These are phyloP conservation scores for Calonectria pseudoreteaudii DNA, from an alignment of 2,329 filamentous ascomycete species.

Conservation along the genomic window DNA sequence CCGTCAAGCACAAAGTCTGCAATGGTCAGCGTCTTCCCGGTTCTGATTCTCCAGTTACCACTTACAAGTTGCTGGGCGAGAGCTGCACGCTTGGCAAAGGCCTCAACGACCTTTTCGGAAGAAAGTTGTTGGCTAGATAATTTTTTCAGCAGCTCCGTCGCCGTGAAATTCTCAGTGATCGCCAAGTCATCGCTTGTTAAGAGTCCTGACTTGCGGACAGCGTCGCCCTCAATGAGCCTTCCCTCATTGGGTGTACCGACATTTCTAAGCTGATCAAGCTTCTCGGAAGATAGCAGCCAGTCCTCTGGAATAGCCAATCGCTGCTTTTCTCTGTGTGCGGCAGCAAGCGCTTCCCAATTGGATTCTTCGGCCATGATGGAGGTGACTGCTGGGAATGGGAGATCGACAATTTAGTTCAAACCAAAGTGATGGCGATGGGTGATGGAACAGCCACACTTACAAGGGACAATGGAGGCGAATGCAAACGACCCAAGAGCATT, in stretches of 20 bases:
- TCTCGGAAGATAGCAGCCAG: slow-evolving; percentile 26
- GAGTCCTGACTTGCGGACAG: slow-evolving; percentile 26
- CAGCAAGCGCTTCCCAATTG: slow-evolving; percentile 34
- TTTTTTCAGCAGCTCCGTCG: slow-evolving; percentile 27
- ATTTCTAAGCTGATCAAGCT: slow-evolving; percentile 16
- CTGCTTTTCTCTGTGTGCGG: slow-evolving; percentile 34
- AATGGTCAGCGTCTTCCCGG: neutral
- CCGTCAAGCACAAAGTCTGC: slow-evolving; percentile 36
- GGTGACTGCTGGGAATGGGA: neutral
- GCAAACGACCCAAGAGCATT: neutral
- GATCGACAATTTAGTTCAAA: neutral
- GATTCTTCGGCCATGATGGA: slow-evolving; percentile 31
- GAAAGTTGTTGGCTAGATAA: slow-evolving; percentile 22
- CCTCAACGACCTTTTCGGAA: slow-evolving; percentile 35
- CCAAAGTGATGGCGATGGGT: neutral
- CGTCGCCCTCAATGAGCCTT: slow-evolving; percentile 28
- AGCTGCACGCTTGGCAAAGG: slow-evolving; percentile 38
- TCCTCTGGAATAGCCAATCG: slow-evolving; percentile 24
- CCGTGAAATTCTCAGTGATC: slow-evolving; percentile 31
- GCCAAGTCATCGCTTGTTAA: slow-evolving; percentile 25
- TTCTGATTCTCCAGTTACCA: neutral
- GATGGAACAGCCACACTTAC: neutral
- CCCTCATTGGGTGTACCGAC: slow-evolving; percentile 6
- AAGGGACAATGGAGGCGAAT: neutral
- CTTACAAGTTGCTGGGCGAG: slow-evolving; percentile 38